A percentile compares a stretch with the other conserved stretches of the same genome.
These are phyloP conservation scores for Calonectria fujianensis DNA, from an alignment of 2,329 filamentous ascomycete genomes.

Conservation along the genomic window DNA sequence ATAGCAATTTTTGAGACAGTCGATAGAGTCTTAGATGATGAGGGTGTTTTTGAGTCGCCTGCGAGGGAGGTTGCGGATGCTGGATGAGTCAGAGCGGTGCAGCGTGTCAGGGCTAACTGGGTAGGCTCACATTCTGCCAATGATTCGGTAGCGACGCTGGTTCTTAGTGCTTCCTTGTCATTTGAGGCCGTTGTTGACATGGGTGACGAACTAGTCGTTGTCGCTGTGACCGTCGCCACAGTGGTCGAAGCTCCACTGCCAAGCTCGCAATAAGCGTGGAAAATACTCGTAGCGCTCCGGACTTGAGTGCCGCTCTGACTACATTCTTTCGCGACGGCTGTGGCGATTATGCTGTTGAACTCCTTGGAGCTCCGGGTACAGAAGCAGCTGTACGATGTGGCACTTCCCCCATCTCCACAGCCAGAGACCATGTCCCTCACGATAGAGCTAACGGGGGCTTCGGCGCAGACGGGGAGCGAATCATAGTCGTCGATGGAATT, in stretches of 20 bases:
- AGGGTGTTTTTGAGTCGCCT: background rate
- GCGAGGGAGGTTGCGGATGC: background rate
- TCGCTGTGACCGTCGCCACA: background rate
- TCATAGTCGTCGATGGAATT: background rate
- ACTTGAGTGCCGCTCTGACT: background rate
- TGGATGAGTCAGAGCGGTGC: background rate
- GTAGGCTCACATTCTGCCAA: background rate
- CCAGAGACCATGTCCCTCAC: background rate
- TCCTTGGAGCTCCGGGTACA: background rate
- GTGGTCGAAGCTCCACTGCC: background rate
- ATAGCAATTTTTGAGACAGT: background rate
- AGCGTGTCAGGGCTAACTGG: background rate
- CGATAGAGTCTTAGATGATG: background rate
- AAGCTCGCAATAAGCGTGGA: conserved; percentile 1
- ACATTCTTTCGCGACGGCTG: background rate
- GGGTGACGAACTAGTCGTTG: background rate
- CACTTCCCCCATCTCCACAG: background rate
- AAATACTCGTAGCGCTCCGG: background rate
- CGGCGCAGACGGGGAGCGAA: background rate
- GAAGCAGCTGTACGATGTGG: background rate
- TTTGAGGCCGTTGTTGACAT: background rate
- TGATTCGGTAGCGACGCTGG: background rate
- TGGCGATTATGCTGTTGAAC: background rate
- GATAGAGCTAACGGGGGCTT: background rate
- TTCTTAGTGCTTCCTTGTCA: no score